phyloP scores from a whole-genome alignment of 257 asterid species.

The Anisodus acutangulus region DNA sequence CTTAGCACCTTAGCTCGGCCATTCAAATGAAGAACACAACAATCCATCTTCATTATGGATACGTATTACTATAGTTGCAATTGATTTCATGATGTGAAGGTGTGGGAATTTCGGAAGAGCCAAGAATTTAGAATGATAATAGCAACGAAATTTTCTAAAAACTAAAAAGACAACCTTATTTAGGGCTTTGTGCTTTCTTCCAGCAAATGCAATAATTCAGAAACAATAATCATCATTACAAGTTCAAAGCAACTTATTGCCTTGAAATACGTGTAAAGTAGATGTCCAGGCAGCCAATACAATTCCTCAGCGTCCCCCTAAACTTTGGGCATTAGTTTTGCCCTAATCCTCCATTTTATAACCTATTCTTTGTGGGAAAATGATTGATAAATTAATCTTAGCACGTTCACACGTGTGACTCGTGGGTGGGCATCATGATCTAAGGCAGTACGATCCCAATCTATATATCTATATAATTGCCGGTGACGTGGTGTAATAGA shows the following conservation, averaged over 20 bases:
- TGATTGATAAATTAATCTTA: not conserved
- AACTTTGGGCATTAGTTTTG: slow-evolving; percentile 44
- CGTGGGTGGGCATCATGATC: not conserved
- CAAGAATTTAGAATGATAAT: slow-evolving; percentile 25
- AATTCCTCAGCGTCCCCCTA: slow-evolving; percentile 36
- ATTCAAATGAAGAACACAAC: too few relatives aligned
- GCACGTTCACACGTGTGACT: not conserved
- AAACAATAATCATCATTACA: slow-evolving; percentile 57
- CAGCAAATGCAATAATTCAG: slow-evolving; percentile 39
- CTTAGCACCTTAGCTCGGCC: not conserved
- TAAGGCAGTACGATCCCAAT: not conserved
- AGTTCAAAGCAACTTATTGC: slow-evolving; percentile 40
- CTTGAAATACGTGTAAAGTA: slow-evolving; percentile 57
- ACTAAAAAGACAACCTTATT: slow-evolving; percentile 42
- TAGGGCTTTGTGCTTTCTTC: slow-evolving; percentile 38
- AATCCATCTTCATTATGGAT: not conserved
- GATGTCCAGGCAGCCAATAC: slow-evolving; percentile 27
- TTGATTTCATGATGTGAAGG: not conserved
- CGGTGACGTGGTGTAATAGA: too few relatives aligned
- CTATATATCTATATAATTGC: too few relatives aligned
- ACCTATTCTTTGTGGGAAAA: not conserved
- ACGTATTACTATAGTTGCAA: not conserved
- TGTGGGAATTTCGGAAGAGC: slow-evolving; percentile 19
- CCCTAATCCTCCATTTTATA: slow-evolving; percentile 7
- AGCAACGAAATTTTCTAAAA: slow-evolving; percentile 48